phyloP scores from a whole-genome alignment of 345 rosid species.

The Diplotaxis tenuifolia region DNA sequence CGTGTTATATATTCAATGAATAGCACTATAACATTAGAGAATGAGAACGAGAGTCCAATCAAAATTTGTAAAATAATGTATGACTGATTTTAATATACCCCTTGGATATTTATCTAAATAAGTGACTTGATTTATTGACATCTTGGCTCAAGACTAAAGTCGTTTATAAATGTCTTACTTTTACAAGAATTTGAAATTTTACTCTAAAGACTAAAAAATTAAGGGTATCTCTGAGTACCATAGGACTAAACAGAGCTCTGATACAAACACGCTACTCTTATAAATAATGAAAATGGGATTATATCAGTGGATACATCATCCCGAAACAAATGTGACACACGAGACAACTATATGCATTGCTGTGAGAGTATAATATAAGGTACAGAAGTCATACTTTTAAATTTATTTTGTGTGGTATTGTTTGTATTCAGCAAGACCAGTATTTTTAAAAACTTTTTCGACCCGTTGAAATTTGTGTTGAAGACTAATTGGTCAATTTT shows the following conservation, averaged over 20 bases:
- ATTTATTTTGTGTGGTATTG: neutral
- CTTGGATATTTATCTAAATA: neutral
- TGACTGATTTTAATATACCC: neutral
- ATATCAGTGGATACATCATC: neutral
- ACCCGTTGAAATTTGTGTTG: slow-evolving; percentile 5
- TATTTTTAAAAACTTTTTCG: neutral
- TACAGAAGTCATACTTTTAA: slow-evolving; percentile 3
- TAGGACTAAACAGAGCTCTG: neutral
- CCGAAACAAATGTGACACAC: neutral
- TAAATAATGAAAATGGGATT: neutral
- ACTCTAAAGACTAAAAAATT: neutral
- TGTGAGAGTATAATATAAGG: neutral
- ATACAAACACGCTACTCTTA: neutral
- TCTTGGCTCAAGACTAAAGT: neutral
- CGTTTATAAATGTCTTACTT: neutral
- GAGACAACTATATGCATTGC: neutral
- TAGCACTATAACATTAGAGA: neutral
- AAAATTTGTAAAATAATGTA: neutral
- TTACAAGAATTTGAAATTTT: neutral
- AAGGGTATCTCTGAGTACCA: neutral
- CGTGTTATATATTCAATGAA: too few species aligned
- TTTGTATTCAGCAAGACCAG: neutral
- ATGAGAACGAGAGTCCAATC: neutral
- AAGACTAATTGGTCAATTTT: slow-evolving; percentile 7
- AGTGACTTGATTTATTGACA: neutral